A percentile compares a stretch with the other conserved stretches of the same genome.
These are phyloP conservation scores for Haematococcus lacustris DNA, from an alignment of 139 green algal species.

Conservation along the genomic window DNA sequence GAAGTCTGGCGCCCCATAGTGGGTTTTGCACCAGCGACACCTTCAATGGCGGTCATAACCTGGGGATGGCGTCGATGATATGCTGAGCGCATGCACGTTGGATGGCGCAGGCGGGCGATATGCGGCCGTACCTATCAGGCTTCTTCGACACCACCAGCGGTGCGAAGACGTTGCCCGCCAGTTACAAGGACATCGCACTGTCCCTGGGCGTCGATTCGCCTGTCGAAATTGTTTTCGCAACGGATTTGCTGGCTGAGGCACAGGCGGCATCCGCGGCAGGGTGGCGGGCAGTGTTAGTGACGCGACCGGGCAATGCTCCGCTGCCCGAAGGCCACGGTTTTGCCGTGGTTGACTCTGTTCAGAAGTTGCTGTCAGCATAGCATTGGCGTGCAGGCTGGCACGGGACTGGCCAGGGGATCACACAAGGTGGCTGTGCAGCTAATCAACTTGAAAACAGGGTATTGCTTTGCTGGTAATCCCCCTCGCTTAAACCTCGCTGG, in stretches of 20 bases:
- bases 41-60: no score
- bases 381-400: no score
- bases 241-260: slow-evolving; percentile 76
- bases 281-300: slow-evolving; percentile 67
- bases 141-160: slow-evolving; percentile 93
- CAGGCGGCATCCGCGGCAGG: slow-evolving; percentile 67
- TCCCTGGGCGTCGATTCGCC: slow-evolving; percentile 63
- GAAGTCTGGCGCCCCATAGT: no score
- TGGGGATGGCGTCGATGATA: background rate
- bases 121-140: slow-evolving; percentile 76
- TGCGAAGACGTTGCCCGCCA: slow-evolving; percentile 52
- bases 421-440: no score
- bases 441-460: no score
- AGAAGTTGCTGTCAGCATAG: no score
- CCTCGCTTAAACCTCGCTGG: no score
- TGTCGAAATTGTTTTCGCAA: slow-evolving; percentile 77
- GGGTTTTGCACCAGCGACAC: no score
- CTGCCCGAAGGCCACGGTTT: slow-evolving; percentile 55
- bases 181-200: slow-evolving; percentile 79
- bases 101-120: slow-evolving; percentile 72
- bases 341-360: no score
- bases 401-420: no score
- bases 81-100: background rate
- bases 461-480: no score
- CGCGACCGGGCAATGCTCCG: slow-evolving; percentile 72